Evolutionary conservation across 768 basidiomycete genomes (phyloP).

Genomic region (Naganishia randhawae): DNA sequence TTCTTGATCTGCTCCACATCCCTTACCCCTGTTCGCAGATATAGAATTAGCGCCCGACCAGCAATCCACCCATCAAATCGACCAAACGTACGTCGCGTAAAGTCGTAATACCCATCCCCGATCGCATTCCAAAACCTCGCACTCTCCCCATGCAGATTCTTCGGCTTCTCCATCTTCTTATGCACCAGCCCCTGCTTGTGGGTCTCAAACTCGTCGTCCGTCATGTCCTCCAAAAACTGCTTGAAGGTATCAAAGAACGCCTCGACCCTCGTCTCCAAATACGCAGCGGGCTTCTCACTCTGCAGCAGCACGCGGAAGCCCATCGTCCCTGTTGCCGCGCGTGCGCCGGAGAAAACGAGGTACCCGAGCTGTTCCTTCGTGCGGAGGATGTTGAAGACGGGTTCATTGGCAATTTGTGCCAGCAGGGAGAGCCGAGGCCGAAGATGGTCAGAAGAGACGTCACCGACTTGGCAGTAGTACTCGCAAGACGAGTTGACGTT

Average conservation of each 20-base stretch:
- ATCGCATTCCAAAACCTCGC: conserved; percentile 65
- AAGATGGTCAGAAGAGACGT: conserved; percentile 60
- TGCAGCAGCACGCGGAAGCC: conserved; percentile 83
- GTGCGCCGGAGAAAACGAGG: conserved; percentile 59
- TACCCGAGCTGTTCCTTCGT: conserved; percentile 96
- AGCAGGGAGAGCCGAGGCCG: conserved; percentile 71
- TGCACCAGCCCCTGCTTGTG: conserved; percentile 73
- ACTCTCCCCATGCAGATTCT: conserved; percentile 79
- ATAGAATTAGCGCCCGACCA: background rate
- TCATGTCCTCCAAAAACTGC: conserved; percentile 64
- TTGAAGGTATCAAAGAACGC: conserved; percentile 77
- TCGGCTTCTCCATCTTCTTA: conserved; percentile 77
- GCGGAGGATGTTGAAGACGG: conserved; percentile 81
- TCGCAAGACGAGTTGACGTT: conserved; percentile 82
- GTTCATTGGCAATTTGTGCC: conserved; percentile 80
- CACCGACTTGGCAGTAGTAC: conserved; percentile 79
- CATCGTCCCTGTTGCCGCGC: conserved; percentile 65
- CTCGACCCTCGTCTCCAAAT: conserved; percentile 83
- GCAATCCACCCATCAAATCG: background rate
- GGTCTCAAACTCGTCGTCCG: conserved; percentile 66
- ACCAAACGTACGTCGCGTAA: conserved; percentile 66
- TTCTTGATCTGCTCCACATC: conserved; percentile 65
- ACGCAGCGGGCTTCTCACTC: conserved; percentile 73
- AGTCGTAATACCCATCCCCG: conserved; percentile 77
- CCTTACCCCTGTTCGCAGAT: conserved; percentile 58